Percentiles rank a stretch among this genome's conserved stretches.
Conservation (phyloP, 1,284 basidiomycete species). For the Porogramme epimiltina region DNA sequence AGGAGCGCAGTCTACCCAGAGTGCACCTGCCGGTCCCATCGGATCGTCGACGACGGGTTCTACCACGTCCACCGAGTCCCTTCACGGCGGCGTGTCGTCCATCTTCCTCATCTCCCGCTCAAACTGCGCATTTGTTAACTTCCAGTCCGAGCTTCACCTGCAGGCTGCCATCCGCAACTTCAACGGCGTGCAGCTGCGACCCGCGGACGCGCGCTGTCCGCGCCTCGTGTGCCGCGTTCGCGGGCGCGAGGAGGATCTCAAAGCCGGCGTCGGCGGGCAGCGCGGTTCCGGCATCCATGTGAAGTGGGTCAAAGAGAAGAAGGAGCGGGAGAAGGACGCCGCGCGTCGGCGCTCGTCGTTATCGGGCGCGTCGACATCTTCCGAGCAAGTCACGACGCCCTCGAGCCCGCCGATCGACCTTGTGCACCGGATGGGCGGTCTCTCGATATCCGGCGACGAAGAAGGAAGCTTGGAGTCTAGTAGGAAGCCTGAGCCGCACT, state of each 20-base stretch:
- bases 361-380: slow-evolving; percentile 14
- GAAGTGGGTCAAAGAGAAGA: slow-evolving; percentile 72
- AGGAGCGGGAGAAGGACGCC: slow-evolving; percentile 34
- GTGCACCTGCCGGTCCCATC: slow-evolving; percentile 17
- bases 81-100: slow-evolving; percentile 69
- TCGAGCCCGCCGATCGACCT: slow-evolving; percentile 25
- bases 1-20: slow-evolving; percentile 19
- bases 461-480: slow-evolving; percentile 26
- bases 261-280: slow-evolving; percentile 90
- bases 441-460: slow-evolving; percentile 45
- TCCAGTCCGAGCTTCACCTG: slow-evolving; percentile 65
- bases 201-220: slow-evolving; percentile 72
- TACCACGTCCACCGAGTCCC: slow-evolving; percentile 12
- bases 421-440: slow-evolving; percentile 23
- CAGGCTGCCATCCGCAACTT: slow-evolving; percentile 72
- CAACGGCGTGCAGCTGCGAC: slow-evolving; percentile 68
- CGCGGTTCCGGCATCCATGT: slow-evolving; percentile 85
- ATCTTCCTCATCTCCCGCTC: slow-evolving; percentile 93
- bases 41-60: slow-evolving; percentile 13
- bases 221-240: slow-evolving; percentile 87
- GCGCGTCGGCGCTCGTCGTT: slow-evolving; percentile 7
- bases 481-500: slow-evolving; percentile 38
- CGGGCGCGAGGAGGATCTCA: slow-evolving; percentile 83
- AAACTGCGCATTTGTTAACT: slow-evolving; percentile 94
- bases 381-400: slow-evolving; percentile 32